These are phyloP conservation scores for Entoloma clypeatum DNA, from an alignment of 1,284 basidiomycete genomes.

Conservation along the genomic window DNA sequence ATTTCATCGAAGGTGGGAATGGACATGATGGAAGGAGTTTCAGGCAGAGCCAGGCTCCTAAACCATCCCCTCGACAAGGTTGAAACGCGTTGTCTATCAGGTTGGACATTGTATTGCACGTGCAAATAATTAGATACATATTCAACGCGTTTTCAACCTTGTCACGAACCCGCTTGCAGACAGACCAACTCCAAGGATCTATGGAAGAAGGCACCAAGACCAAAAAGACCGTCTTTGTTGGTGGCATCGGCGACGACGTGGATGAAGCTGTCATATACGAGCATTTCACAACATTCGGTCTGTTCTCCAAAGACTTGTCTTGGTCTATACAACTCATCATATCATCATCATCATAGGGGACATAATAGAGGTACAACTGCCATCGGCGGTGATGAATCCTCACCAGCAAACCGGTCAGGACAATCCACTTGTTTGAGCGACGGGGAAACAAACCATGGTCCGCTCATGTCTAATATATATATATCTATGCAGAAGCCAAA, in stretches of 20 bases:
- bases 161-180: too few species aligned
- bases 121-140: too few species aligned
- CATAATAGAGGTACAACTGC: slow-evolving; percentile 77
- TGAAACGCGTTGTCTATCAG: too few species aligned
- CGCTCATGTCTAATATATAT: too few species aligned
- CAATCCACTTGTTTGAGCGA: background rate
- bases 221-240: slow-evolving; percentile 79
- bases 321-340: slow-evolving; percentile 6
- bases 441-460: too few species aligned
- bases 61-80: too few species aligned
- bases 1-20: slow-evolving; percentile 7
- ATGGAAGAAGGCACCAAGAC: slow-evolving; percentile 80
- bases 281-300: slow-evolving; percentile 75
- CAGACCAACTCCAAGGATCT: too few species aligned
- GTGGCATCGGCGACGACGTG: slow-evolving; percentile 71
- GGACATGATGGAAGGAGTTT: slow-evolving; percentile 3
- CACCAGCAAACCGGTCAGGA: slow-evolving; percentile 47
- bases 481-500: slow-evolving; percentile 49
- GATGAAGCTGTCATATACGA: slow-evolving; percentile 68
- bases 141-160: too few species aligned
- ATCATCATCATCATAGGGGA: slow-evolving; percentile 56
- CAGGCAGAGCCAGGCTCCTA: too few species aligned
- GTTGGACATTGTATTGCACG: too few species aligned
- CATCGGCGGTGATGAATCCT: slow-evolving; percentile 61
- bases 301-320: slow-evolving; percentile 20